Evolutionary conservation across 345 rosid species (phyloP).

Genomic region (Populus euphratica): DNA sequence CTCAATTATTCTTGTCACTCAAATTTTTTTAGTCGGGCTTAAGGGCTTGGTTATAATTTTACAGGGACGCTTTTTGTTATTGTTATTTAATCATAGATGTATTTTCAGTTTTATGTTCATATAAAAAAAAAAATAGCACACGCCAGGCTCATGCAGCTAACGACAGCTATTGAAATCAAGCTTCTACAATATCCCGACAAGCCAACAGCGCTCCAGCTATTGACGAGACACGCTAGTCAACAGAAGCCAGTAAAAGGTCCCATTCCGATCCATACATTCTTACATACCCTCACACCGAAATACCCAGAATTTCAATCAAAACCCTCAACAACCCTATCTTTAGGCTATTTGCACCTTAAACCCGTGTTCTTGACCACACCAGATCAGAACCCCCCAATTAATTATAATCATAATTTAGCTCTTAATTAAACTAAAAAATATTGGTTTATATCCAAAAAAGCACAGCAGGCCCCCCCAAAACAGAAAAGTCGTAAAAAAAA

Average conservation of each 20-base stretch:
- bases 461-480: neutral
- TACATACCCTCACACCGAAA: neutral
- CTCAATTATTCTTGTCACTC: too few species aligned
- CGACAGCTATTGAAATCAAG: too few species aligned
- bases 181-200: neutral
- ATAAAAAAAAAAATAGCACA: too few species aligned
- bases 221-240: slow-evolving; percentile 3
- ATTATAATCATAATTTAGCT: neutral
- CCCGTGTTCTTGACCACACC: neutral
- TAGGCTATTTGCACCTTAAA: neutral
- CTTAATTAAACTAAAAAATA: neutral
- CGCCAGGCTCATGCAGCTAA: too few species aligned
- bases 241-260: slow-evolving; percentile 5
- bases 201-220: slow-evolving; percentile 15
- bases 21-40: too few species aligned
- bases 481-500: neutral
- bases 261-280: neutral
- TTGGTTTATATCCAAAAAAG: neutral
- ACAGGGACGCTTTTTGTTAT: too few species aligned
- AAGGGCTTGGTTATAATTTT: too few species aligned
- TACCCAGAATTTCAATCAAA: neutral
- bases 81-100: too few species aligned
- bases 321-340: neutral
- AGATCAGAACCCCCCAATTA: neutral
- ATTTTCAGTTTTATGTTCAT: too few species aligned